Evolutionary conservation across 768 basidiomycete species (phyloP), one percentile per base, ranked within the genome.

Genomic region (Mycena pura): DNA sequence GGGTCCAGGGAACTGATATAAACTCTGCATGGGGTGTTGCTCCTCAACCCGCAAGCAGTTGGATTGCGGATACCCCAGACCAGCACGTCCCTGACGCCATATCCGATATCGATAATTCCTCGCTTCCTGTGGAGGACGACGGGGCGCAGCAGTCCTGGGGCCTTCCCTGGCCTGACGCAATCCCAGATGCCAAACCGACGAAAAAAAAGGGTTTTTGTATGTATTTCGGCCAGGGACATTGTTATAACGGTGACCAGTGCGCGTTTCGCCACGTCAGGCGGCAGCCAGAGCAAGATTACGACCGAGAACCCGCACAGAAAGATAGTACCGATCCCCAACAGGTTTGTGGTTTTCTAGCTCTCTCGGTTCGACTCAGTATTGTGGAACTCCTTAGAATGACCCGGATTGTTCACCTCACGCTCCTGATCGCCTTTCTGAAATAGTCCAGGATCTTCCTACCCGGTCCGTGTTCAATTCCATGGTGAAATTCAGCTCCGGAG

Each of bases 211-310:
- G 19, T 3, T 43, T 43, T 34, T 64, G 63, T 31, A 52, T 47
- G 36, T 59, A 29, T 25, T 64, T 49, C 15, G 63, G 63, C 5
- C 63, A 64, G 46, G 63, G 63, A 2, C 25, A 55, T 29, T 64
- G 63, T 25, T 5, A 10, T 15, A 44, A 27, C 3, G 63, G 57
- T 9, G 63, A 59, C 10, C 1, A 13, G 4, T 64, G 63, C 41
- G 0, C 19, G 8, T 55, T 57, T 22, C 48, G 25, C 13, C 63
- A 64, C 38, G 52, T 49, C 38, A 19, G 6, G 19, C 40, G 44
- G 13, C 27, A 31, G 22, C 22, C 22, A 19, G 15, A 31, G 22
- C 22, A 11, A 19, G 15, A 38, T 5, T 2, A 21, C 13, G 39
- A 40, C 22, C 3, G 11, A 14, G 51, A 41, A 25, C 15, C 25